Evolutionary conservation across 805 yeast species (phyloP), one percentile per base, ranked within the genome.

Genomic region (Helenozyma baotianmanensis): DNA sequence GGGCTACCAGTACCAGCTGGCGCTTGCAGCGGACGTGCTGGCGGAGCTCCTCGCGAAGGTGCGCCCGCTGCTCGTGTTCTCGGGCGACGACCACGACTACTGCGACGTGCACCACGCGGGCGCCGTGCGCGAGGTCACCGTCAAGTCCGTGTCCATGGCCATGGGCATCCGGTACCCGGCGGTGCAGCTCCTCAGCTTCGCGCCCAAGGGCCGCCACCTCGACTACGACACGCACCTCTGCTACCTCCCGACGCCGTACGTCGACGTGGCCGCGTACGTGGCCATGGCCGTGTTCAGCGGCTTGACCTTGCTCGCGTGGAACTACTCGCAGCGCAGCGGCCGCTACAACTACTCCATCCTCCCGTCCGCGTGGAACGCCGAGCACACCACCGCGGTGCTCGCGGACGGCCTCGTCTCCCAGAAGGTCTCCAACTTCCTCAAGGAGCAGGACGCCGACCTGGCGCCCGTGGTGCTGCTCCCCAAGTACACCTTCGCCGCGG

Each of bases 241-340:
- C 47, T 66, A 65, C 48, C 47, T 70, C 21, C 74, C 71, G 4
- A 56, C 56, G 5, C 78, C 78, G 4, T 72, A 71, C 43, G 35
- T 54, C 21, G 70, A 69, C 36, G 55, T 70, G 1, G 40, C 50
- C 9, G 39, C 53, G 33, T 72, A 72, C 44, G 55, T 65, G 2
- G 28, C 51, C 4, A 45, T 62, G 32, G 68, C 74, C 2, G 56
- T 53, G 18, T 24, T 51, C 2, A 54, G 62, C 14, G 66, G 56
- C 0, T 18, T 57, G 1, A 16, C 54, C 2, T 30, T 64, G 14
- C 42, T 65, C 10, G 42, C 38, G 33, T 60, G 60, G 56, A 53
- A 59, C 35, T 30, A 54, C 27, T 53, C 50, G 33, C 59, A 51
- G 30, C 48, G 54, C 29, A 40, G 55, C 10, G 37, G 48, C 4